These are phyloP conservation scores for Stramenopiles sp. DNA, from an alignment of 352 stramenopile genomes.

Conservation along the genomic window DNA sequence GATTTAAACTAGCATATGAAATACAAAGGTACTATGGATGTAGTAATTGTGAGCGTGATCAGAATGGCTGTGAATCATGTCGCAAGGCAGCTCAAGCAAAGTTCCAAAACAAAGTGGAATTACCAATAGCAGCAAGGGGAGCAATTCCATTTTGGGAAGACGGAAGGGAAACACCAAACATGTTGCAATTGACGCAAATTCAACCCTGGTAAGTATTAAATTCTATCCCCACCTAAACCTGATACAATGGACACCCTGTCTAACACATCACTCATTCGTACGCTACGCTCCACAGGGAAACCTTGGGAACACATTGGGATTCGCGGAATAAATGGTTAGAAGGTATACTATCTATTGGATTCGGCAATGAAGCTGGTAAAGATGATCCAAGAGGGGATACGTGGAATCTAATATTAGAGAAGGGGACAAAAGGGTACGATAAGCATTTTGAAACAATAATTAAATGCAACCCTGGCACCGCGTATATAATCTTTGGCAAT, in stretches of 20 bases:
- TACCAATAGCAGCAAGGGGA: neutral
- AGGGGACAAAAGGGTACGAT: neutral
- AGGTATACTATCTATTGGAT: conserved; percentile 5
- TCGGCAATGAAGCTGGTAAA: conserved; percentile 3
- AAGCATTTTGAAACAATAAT: neutral
- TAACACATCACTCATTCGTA: no score
- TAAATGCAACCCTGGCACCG: neutral
- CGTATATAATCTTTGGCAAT: conserved; percentile 5
- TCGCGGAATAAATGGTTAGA: conserved; percentile 5
- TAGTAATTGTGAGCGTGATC: neutral
- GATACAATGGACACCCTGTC: neutral
- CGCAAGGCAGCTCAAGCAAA: neutral
- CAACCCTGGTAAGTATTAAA: neutral
- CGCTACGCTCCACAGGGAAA: neutral
- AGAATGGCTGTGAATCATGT: neutral
- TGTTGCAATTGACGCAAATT: conserved; percentile 4
- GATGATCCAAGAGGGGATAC: conserved; percentile 1
- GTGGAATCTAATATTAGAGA: conserved; percentile 6
- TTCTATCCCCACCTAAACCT: conserved; percentile 2
- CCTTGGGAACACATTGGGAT: neutral
- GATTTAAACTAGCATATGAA: conserved; percentile 6
- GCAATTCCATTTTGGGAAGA: conserved; percentile 3
- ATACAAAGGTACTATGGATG: conserved; percentile 5
- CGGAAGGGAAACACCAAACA: neutral
- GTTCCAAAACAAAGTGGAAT: neutral